Base-by-base conservation (phyloP, 495 filamentous ascomycete species). In the Penicillium silybi region DNA sequence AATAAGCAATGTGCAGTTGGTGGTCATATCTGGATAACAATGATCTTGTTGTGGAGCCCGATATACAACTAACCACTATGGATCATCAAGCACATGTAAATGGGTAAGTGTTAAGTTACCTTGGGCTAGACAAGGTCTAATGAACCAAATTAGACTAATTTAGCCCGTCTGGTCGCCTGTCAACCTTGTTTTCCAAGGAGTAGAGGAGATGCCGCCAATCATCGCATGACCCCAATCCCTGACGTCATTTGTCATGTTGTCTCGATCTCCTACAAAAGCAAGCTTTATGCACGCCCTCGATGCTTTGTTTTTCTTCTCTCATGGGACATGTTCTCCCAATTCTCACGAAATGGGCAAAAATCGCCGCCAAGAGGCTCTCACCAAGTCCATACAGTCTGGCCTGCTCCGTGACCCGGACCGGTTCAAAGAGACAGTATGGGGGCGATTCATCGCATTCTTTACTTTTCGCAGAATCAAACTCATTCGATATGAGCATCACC, bases 381-480 rank as follows among this genome's bases (percentile, higher is more conserved):
- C 58, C 35, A 65, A 62, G 19, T 70, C 70, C 8, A 68, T 75
- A 8, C 68, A 69, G 26, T 52, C 51, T 11, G 72, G 68, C 0
- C 44, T 75, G 8, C 51, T 63, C 16, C 64, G 63, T 27, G 64
- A 74, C 19, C 63, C 63, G 8, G 58, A 62, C 1, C 37, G 43
- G 6, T 66, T 64, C 44, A 62, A 57, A 27, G 65, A 63, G 41
- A 59, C 62, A 4, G n/a, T 52, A 6, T 60, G 63, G 43, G 56
- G 62, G 3, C 55, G 53, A 6, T 48, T 72, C n/a, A 17, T 69
- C 6, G 62, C 67, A 23, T 71, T 75, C 46, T 73, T 75, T 55
- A 64, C 58, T 1, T 48, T 73, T 23, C 58, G 58, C 25, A 59
- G 66, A 27, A 62, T 73, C 13, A 68, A 64, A 15, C 61, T 75